phyloP scores from a whole-genome alignment of 1,139 yeast species.

The Dujonia santamariae region DNA sequence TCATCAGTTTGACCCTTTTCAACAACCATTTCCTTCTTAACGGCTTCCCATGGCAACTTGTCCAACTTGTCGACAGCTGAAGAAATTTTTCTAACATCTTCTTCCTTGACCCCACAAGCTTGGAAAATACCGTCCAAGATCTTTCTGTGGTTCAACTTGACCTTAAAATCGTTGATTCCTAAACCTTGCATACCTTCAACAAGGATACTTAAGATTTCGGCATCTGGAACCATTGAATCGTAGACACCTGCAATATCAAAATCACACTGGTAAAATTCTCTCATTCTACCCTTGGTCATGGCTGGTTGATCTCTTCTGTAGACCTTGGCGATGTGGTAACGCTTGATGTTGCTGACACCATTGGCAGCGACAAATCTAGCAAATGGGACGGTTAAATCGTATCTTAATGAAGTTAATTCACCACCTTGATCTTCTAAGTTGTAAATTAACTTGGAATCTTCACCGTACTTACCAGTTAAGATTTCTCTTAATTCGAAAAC shows the following conservation, averaged over 20 bases:
- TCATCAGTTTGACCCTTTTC: conserved; percentile 89
- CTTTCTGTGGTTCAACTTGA: conserved; percentile 92
- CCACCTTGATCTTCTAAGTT: conserved; percentile 98
- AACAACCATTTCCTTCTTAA: conserved; percentile 83
- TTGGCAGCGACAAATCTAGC: conserved; percentile 97
- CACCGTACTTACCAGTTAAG: conserved; percentile 95
- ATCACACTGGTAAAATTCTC: conserved; percentile 98
- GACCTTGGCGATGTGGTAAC: conserved; percentile 96
- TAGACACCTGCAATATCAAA: conserved; percentile 91
- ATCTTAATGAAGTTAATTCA: conserved; percentile 89
- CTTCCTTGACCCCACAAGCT: conserved; percentile 91
- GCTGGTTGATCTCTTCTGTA: conserved; percentile 99
- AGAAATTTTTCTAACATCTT: conserved; percentile 88
- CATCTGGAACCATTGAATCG: conserved; percentile 94
- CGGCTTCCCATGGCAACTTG: conserved; percentile 92
- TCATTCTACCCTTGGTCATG: conserved; percentile 99
- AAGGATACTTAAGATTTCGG: conserved; percentile 76
- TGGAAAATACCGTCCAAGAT: conserved; percentile 92
- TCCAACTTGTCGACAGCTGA: conserved; percentile 96
- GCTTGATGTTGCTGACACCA: conserved; percentile 81
- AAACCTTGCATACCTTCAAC: conserved; percentile 82
- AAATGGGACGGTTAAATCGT: conserved; percentile 95
- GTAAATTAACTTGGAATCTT: conserved; percentile 92
- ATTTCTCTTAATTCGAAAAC: conserved; percentile 95
- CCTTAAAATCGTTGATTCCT: conserved; percentile 84